phyloP scores from a whole-genome alignment of 768 basidiomycete genomes.

The Lactarius evosmus region DNA sequence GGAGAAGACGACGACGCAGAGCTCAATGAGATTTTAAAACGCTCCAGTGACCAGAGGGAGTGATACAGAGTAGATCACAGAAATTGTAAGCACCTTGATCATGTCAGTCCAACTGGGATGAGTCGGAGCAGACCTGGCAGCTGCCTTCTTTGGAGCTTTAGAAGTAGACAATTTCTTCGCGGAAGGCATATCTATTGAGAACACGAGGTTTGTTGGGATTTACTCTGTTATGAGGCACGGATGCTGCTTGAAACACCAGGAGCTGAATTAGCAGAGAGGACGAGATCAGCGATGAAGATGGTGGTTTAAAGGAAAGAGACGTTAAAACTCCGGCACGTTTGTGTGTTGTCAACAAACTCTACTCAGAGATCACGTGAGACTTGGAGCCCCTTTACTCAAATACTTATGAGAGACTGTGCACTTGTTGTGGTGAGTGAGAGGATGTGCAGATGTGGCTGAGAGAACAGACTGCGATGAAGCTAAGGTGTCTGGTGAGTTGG shows the following conservation, averaged over 20 bases:
- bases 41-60: slow-evolving; percentile 21
- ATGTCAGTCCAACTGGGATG: slow-evolving; percentile 71
- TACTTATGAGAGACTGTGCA: slow-evolving; percentile 1
- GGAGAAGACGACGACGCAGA: slow-evolving; percentile 26
- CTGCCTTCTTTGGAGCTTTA: slow-evolving; percentile 49
- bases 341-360: slow-evolving; percentile 30
- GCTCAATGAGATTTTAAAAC: slow-evolving; percentile 17
- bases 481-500: slow-evolving; percentile 2
- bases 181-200: slow-evolving; percentile 39
- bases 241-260: slow-evolving; percentile 23
- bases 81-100: slow-evolving; percentile 61
- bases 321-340: slow-evolving; percentile 31
- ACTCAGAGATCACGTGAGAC: slow-evolving; percentile 30
- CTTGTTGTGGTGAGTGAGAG: not conserved
- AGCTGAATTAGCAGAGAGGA: slow-evolving; percentile 29
- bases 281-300: slow-evolving; percentile 40
- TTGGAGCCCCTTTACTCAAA: slow-evolving; percentile 20
- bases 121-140: slow-evolving; percentile 39
- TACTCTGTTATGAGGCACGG: slow-evolving; percentile 25
- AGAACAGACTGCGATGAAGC: slow-evolving; percentile 2
- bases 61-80: slow-evolving; percentile 17
- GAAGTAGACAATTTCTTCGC: slow-evolving; percentile 42
- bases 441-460: not conserved
- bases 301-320: slow-evolving; percentile 42
- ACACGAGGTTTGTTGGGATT: slow-evolving; percentile 34